A percentile compares a stretch with the other conserved stretches of the same genome.
Evolutionary conservation across 2,329 filamentous ascomycete genomes (phyloP).

Genomic region (Didymosphaeria variabile): DNA sequence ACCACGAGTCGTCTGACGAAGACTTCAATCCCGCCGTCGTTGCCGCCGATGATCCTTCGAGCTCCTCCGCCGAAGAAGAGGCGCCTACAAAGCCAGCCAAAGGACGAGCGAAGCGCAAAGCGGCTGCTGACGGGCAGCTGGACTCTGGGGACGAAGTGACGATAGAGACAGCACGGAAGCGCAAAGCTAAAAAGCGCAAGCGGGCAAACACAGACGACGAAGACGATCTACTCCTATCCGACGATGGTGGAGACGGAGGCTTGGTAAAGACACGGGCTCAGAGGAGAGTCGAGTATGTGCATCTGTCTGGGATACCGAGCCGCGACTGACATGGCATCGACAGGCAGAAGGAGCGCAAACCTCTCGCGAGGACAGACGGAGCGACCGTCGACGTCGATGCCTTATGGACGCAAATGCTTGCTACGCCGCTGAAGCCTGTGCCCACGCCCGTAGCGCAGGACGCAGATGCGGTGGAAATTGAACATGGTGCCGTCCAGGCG

Average conservation of each 20-base stretch:
- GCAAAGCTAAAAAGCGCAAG: conserved; percentile 54
- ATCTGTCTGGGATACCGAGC: neutral
- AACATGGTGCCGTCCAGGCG: conserved; percentile 23
- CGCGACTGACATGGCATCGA: conserved; percentile 21
- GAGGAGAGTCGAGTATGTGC: conserved; percentile 68
- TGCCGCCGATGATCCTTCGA: conserved; percentile 59
- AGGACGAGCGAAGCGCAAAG: conserved; percentile 45
- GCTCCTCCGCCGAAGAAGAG: conserved; percentile 55
- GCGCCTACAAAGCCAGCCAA: conserved; percentile 29
- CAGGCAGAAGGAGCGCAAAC: conserved; percentile 67
- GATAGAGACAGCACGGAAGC: conserved; percentile 68
- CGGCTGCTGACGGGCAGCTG: conserved; percentile 40
- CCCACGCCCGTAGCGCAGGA: conserved; percentile 29
- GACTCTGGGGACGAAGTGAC: conserved; percentile 76
- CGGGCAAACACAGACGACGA: conserved; percentile 30
- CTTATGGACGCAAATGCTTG: conserved; percentile 73
- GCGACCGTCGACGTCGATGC: conserved; percentile 77
- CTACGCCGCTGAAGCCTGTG: conserved; percentile 51
- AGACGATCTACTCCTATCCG: conserved; percentile 35
- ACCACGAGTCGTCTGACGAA: conserved; percentile 73
- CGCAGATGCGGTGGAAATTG: conserved; percentile 10
- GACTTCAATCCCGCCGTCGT: conserved; percentile 77
- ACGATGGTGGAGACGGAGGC: conserved; percentile 64
- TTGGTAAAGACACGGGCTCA: conserved; percentile 78
- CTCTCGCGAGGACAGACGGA: conserved; percentile 62